Evolutionary conservation across 2,329 filamentous ascomycete species (phyloP), one percentile per base, ranked within the genome.

Genomic region (Aspergillus sp.): DNA sequence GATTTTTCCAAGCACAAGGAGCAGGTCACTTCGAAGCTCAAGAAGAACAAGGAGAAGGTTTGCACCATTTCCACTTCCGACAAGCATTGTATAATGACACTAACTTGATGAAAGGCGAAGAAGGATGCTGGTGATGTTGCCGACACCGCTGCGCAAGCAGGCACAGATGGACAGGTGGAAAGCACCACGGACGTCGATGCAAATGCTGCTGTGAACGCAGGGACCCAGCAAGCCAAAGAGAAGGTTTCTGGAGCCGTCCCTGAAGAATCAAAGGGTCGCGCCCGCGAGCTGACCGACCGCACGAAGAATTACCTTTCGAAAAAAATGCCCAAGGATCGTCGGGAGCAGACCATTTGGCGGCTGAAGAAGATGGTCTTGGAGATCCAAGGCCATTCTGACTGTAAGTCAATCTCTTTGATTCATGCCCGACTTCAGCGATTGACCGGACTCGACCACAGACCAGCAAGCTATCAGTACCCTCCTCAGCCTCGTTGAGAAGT

Each of bases 361-460:
- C 76, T 99, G 61, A 99, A 93, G 85, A 97, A 97, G 84, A 96
- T 97, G 88, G 78, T 99, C 36, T 86, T 97, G 43, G 94, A 99
- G 75, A 91, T 96, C 64, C 94, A 99, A 76, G 89, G 93, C 52
- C 94, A 97, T 68, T 84, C 89, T 53, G 93, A 99, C 65, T 99
- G 83, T 85, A 73, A 71, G 81, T 75, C 10, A 14, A 11, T 2
- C n/a, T 6, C 21, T 14, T 14, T 10, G 19, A 14, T 5, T 42
- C 5, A 3, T 42, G 17, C 2, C 40, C 19, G 4, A 17, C 40
- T 19, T 23, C 3, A n/a, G 44, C 13, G 7, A 20, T 16, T 25
- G 38, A 36, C 17, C n/a, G n/a, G 17, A 38, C 14, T n/a, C 55
- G 17, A 13, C 49, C 17, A 47, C 49, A 86, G 82, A 97, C 73